A percentile compares a stretch with the other conserved stretches of the same genome.
Evolutionary conservation across 176 grass and related monocot genomes (phyloP).

Genomic region (Avena atlantica): DNA sequence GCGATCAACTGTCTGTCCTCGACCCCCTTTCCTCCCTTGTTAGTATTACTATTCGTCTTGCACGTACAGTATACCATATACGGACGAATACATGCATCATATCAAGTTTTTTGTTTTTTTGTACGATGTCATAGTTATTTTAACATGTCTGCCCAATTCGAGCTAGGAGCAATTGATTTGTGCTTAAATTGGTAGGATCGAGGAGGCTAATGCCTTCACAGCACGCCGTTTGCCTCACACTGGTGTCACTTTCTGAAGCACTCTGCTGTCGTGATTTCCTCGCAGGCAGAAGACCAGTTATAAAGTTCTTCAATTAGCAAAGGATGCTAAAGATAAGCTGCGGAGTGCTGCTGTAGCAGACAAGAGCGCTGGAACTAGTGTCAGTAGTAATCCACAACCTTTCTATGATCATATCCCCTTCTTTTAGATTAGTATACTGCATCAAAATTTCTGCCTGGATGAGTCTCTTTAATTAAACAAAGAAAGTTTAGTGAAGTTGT

Average conservation of each 20-base stretch:
- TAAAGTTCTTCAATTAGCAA: conserved; percentile 75
- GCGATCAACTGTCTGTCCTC: conserved; percentile 71
- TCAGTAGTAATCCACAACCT: conserved; percentile 47
- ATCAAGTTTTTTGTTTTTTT: neutral
- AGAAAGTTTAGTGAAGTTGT: neutral
- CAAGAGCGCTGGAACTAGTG: conserved; percentile 66
- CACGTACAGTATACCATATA: neutral
- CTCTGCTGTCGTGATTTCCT: conserved; percentile 24
- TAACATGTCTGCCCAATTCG: neutral
- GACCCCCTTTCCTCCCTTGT: neutral
- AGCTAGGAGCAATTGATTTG: conserved; percentile 28
- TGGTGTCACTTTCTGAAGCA: conserved; percentile 25
- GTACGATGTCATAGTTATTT: neutral
- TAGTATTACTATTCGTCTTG: neutral
- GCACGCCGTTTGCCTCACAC: neutral
- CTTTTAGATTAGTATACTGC: neutral
- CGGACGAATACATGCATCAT: neutral
- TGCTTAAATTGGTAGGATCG: conserved; percentile 20
- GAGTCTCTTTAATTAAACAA: neutral
- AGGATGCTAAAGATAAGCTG: conserved; percentile 86
- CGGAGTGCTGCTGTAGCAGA: conserved; percentile 67
- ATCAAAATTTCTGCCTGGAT: neutral
- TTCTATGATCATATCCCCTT: neutral
- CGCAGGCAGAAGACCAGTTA: conserved; percentile 74
- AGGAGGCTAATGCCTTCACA: neutral